Evolutionary conservation across 2,329 filamentous ascomycete genomes (phyloP), one percentile per base, ranked within the genome.

Genomic region (Colletotrichum destructivum): DNA sequence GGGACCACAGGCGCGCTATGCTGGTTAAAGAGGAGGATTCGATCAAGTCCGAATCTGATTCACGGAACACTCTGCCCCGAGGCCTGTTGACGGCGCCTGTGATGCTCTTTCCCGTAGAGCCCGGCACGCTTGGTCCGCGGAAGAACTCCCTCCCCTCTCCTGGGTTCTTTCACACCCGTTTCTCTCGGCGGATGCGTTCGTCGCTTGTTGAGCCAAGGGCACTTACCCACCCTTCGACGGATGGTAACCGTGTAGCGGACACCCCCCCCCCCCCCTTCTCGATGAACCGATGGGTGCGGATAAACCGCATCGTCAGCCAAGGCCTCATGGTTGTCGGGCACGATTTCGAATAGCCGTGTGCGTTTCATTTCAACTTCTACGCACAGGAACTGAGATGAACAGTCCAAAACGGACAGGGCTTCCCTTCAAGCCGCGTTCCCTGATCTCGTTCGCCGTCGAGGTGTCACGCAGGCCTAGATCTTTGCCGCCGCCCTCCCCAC

Each of bases 281-380:
- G 35, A 21, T 38, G n/a, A 42, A 56, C 5, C 4, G 13, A 23
- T 6, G 54, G 6, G 35, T 16, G 35, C 35, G 54, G 54, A 12
- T 38, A 51, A 62, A 42, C n/a, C 26, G 18, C 46, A 42, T 52
- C 46, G 47, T 42, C 60, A 62, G 60, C 46, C 60, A 62, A 62
- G 46, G 5, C 42, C 35, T 16, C 18, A 18, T 21, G 54, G 15
- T 16, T 56, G 12, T 31, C 54, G 21, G 54, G 54, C 54, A 56
- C 35, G 35, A 56, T 40, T 35, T 38, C 38, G 21, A 38, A 18
- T 35, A n/a, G 54, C 31, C 11, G 18, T 9, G 31, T 9, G n/a
- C n/a, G 31, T 35, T 35, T 8, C 8, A 35, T 35, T 35, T 9
- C 31, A 35, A n/a, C 35, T 38, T 18, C 11, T 40, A 13, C 18